Conservation (phyloP, 495 filamentous ascomycete species). For the Parmelia sp. region DNA sequence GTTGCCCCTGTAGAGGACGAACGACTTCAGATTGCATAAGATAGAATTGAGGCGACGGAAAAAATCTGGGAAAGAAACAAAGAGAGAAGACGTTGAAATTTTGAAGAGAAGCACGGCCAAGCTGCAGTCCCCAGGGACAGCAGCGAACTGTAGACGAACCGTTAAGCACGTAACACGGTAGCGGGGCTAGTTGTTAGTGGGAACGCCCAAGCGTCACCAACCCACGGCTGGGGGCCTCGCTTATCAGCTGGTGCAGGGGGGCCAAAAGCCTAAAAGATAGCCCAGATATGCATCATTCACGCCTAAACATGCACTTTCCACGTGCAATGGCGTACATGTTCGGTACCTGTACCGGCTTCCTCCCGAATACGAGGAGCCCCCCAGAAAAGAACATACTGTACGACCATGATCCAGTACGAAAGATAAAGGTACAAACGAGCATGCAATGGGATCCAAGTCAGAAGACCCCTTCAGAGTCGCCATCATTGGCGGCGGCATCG, state of each 20-base stretch:
- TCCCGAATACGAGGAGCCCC: background rate
- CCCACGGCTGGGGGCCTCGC: background rate
- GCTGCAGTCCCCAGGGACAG: too few species aligned
- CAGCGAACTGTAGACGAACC: background rate
- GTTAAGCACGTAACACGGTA: too few species aligned
- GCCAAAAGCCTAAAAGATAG: background rate
- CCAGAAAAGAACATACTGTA: too few species aligned
- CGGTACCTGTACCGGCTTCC: background rate
- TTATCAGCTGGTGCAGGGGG: background rate
- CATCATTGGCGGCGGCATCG: constrained; percentile 25
- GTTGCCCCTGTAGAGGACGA: background rate
- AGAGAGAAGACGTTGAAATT: too few species aligned
- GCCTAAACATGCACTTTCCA: background rate
- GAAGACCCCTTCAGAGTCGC: constrained; percentile 11
- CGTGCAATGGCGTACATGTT: background rate
- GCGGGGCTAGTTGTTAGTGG: background rate
- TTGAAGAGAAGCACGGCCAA: background rate
- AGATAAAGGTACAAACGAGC: background rate
- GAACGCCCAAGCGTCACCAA: background rate
- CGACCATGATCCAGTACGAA: background rate
- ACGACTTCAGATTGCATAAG: background rate
- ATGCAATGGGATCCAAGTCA: background rate
- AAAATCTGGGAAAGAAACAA: too few species aligned
- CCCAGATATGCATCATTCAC: background rate
- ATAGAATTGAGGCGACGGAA: too few species aligned